phyloP scores from a whole-genome alignment of 352 stramenopile species.

The Pythium inflatum region DNA sequence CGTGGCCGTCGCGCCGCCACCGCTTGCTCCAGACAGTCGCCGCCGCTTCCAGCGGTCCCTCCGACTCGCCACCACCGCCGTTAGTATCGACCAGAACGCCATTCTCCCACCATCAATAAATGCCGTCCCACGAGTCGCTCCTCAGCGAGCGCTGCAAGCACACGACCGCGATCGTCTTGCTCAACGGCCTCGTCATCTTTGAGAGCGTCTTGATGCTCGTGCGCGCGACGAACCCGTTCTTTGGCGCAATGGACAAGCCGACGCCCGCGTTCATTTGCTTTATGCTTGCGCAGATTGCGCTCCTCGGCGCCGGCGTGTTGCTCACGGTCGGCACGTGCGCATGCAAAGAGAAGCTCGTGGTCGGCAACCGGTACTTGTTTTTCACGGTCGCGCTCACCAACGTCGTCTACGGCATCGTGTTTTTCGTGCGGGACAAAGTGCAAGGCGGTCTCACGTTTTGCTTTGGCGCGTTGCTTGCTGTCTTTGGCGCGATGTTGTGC shows the following conservation, averaged over 20 bases:
- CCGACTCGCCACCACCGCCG: no score
- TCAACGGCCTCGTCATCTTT: constrained; percentile 37
- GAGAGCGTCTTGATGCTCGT: constrained; percentile 41
- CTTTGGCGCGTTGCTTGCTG: constrained; percentile 21
- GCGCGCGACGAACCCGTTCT: constrained; percentile 42
- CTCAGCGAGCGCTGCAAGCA: constrained; percentile 36
- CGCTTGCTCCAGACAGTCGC: neutral
- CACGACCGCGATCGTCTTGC: constrained; percentile 38
- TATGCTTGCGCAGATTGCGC: constrained; percentile 41
- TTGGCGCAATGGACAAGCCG: constrained; percentile 35
- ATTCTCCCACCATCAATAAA: neutral
- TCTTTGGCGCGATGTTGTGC: constrained; percentile 39
- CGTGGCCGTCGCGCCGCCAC: neutral
- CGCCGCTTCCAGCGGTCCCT: neutral
- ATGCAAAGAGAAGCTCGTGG: constrained; percentile 32
- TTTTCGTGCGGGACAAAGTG: constrained; percentile 23
- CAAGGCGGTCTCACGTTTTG: constrained; percentile 20
- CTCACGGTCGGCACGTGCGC: constrained; percentile 37
- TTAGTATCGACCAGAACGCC: no score
- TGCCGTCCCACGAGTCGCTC: constrained; percentile 1
- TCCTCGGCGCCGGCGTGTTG: constrained; percentile 35
- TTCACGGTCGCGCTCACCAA: constrained; percentile 32
- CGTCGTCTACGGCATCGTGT: constrained; percentile 33
- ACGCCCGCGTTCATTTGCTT: constrained; percentile 38
- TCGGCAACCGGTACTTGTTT: constrained; percentile 36